Evolutionary conservation across 2,329 filamentous ascomycete species (phyloP).

Genomic region (Xylariaceae sp.): DNA sequence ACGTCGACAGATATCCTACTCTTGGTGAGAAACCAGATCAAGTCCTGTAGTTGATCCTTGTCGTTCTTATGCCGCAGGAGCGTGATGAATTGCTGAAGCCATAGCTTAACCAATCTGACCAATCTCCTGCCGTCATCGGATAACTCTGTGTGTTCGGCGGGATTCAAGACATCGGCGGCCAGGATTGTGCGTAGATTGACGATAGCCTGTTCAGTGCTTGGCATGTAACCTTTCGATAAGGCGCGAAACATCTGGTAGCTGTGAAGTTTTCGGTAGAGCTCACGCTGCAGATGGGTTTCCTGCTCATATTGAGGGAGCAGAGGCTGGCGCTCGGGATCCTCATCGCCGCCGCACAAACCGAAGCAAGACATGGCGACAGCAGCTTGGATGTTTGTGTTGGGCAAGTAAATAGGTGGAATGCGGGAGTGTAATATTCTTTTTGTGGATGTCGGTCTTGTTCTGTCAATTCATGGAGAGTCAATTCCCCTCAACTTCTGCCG

Average conservation of each 20-base stretch:
- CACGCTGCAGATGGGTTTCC: slow-evolving; percentile 73
- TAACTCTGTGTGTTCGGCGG: slow-evolving; percentile 64
- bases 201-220: slow-evolving; percentile 81
- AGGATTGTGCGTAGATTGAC: slow-evolving; percentile 77
- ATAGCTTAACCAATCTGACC: slow-evolving; percentile 68
- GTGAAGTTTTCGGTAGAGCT: slow-evolving; percentile 85
- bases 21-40: slow-evolving; percentile 80
- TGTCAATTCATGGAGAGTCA: too few species aligned
- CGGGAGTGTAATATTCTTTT: too few species aligned
- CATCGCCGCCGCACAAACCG: slow-evolving; percentile 48
- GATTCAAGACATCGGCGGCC: slow-evolving; percentile 74
- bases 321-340: slow-evolving; percentile 67
- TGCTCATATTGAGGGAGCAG: slow-evolving; percentile 80
- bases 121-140: slow-evolving; percentile 75
- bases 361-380: slow-evolving; percentile 62
- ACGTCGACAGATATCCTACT: slow-evolving; percentile 69
- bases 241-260: slow-evolving; percentile 89
- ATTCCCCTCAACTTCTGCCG: too few species aligned
- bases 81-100: slow-evolving; percentile 78
- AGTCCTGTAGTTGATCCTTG: slow-evolving; percentile 83
- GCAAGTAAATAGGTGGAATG: too few species aligned
- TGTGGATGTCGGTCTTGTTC: too few species aligned
- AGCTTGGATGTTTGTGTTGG: not conserved
- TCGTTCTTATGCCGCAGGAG: slow-evolving; percentile 79
- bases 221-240: slow-evolving; percentile 82